Evolutionary conservation across 106 monocot species (phyloP), one percentile per base, ranked within the genome.

Genomic region (Iris macrosiphon): DNA sequence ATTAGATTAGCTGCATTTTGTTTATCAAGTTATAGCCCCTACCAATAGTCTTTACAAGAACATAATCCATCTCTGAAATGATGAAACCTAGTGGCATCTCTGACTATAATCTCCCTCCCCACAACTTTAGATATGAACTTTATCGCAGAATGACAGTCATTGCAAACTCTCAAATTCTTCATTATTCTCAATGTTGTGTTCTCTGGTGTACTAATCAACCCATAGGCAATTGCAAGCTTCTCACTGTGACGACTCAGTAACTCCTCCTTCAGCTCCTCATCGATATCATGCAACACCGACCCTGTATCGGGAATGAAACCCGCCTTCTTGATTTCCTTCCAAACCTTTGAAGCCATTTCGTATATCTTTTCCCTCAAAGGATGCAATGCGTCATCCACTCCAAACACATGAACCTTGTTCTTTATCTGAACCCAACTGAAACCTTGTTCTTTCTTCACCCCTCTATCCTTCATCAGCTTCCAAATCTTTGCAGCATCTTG

Each of bases 111-210:
- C 70, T 92, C 82, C 61, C 91, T 82, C 7, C 61, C 61, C 0
- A 53, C 51, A 23, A 83, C 39, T 48, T 60, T 74, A 11, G 80
- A 80, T 41, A 84, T 86, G 48, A 67, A 83, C 47, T 84, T 88
- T 33, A 93, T 84, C 7, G 93, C 87, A 57, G 68, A 60, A 56
- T 93, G 88, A 40, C 88, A 93, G 14, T 93, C 88, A 45, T 81
- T 88, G 38, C 84, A 94, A 1, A 94, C 88, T 45, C 88, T 78
- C 24, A 94, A 67, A 60, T 89, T 94, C 75, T 94, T 94, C 81
- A 94, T 89, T 23, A 88, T 79, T 60, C 78, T 76, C 59, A 88
- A 37, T 31, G 81, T 71, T 24, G 81, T 72, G 10, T 75, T 70
- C 49, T 88, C 84, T 1, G 81, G 70, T 3, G 81, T 94, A 24